A percentile compares a stretch with the other conserved stretches of the same genome.
phyloP scores from a whole-genome alignment of 371 early-diverging fungal genomes.

The Mortierella sp. region DNA sequence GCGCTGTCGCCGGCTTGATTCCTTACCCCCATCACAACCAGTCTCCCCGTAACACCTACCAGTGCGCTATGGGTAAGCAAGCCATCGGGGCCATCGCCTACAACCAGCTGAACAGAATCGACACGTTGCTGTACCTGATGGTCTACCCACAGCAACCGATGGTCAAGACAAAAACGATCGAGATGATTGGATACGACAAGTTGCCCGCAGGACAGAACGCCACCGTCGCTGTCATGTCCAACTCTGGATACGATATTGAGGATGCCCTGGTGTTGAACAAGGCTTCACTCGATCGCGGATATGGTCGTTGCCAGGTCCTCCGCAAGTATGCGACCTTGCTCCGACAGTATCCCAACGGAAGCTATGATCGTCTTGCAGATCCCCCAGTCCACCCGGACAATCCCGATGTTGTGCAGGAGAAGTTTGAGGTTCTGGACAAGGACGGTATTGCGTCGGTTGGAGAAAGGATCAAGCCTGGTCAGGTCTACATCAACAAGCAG shows the following conservation, averaged over 20 bases:
- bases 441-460: constrained; percentile 96
- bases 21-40: constrained; percentile 99
- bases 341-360: constrained; percentile 88
- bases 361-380: constrained; percentile 90
- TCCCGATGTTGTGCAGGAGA: constrained; percentile 55
- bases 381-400: constrained; percentile 64
- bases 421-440: constrained; percentile 78
- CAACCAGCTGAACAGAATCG: constrained; percentile 96
- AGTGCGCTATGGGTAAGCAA: constrained; percentile 99
- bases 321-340: constrained; percentile 89
- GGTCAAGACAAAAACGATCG: constrained; percentile 98
- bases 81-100: constrained; percentile 98
- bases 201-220: constrained; percentile 99
- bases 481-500: constrained; percentile 90
- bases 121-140: constrained; percentile 96
- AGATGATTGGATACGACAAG: constrained; percentile 97
- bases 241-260: constrained; percentile 99
- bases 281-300: constrained; percentile 98
- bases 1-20: constrained; percentile 98
- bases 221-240: constrained; percentile 99
- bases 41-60: constrained; percentile 99
- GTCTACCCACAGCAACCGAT: constrained; percentile 99
- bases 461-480: constrained; percentile 77
- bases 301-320: constrained; percentile 97
- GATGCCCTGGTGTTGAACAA: constrained; percentile 99